phyloP scores from a whole-genome alignment of 2,329 filamentous ascomycete genomes.

The Onygena corvina region DNA sequence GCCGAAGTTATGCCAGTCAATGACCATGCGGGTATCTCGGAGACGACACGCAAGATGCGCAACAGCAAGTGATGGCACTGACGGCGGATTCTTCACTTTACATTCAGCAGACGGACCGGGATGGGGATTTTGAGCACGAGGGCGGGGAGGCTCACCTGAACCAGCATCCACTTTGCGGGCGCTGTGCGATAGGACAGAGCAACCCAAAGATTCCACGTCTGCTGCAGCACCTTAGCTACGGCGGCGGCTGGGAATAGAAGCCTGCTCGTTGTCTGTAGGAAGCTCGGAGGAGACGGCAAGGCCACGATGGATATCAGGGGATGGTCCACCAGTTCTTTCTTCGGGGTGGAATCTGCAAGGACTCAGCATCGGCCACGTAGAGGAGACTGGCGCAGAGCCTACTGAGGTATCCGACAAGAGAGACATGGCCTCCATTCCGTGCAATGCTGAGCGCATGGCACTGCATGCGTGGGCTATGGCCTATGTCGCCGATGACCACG shows the following conservation, averaged over 20 bases:
- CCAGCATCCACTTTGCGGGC: constrained; percentile 73
- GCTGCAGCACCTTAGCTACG: constrained; percentile 76
- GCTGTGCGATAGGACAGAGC: constrained; percentile 61
- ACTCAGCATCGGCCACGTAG: not conserved
- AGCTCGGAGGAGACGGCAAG: constrained; percentile 53
- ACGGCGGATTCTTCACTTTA: constrained; percentile 91
- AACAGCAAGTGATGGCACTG: constrained; percentile 77
- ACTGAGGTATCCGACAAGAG: constrained; percentile 83
- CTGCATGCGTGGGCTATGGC: constrained; percentile 93
- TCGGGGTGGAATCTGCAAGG: constrained; percentile 58
- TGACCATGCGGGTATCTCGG: constrained; percentile 67
- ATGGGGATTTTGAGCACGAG: not conserved
- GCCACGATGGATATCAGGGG: constrained; percentile 59
- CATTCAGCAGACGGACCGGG: not conserved
- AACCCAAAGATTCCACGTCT: constrained; percentile 58
- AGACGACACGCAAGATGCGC: constrained; percentile 60
- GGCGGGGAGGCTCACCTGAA: constrained; percentile 45
- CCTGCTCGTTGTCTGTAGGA: constrained; percentile 55
- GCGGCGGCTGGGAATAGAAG: constrained; percentile 66
- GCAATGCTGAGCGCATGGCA: constrained; percentile 93
- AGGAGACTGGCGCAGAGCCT: constrained; percentile 14
- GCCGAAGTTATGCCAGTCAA: constrained; percentile 99
- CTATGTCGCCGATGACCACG: constrained; percentile 87
- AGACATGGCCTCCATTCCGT: constrained; percentile 64
- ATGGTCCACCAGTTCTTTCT: constrained; percentile 62